Evolutionary conservation across 257 asterid species (phyloP).

Genomic region (Anisodus acutangulus): DNA sequence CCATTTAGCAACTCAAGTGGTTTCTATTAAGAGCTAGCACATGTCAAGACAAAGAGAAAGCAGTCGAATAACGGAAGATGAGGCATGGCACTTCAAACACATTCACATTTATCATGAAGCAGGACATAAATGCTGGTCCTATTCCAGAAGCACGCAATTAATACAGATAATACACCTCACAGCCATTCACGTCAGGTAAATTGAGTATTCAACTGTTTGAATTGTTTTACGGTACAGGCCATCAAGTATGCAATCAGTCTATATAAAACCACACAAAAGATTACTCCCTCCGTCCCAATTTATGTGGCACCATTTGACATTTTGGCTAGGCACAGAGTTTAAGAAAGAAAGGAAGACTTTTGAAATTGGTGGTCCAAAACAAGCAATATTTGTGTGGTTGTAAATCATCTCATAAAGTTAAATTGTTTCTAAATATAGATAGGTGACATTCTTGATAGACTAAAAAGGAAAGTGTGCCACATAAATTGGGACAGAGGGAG

Average conservation of each 20-base stretch:
- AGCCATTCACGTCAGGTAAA: neutral
- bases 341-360: too few species aligned
- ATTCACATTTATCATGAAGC: neutral
- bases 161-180: constrained; percentile 7
- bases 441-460: too few species aligned
- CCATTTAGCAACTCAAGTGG: constrained; percentile 11
- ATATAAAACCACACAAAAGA: neutral
- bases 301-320: too few species aligned
- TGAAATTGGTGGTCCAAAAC: too few species aligned
- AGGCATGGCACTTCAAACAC: constrained; percentile 24
- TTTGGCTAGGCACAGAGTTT: too few species aligned
- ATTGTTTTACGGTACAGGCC: neutral
- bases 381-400: too few species aligned
- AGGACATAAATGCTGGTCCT: neutral
- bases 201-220: constrained; percentile 19
- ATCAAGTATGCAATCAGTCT: neutral
- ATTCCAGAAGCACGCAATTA: neutral
- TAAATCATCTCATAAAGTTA: too few species aligned
- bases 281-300: too few species aligned
- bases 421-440: too few species aligned
- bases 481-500: too few species aligned
- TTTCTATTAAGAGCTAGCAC: constrained; percentile 11
- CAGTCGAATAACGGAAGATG: neutral
- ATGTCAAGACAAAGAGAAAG: neutral
- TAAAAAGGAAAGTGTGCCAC: too few species aligned